Evolutionary conservation across 2,329 filamentous ascomycete genomes (phyloP).

Genomic region (Aureobasidium namibiae): DNA sequence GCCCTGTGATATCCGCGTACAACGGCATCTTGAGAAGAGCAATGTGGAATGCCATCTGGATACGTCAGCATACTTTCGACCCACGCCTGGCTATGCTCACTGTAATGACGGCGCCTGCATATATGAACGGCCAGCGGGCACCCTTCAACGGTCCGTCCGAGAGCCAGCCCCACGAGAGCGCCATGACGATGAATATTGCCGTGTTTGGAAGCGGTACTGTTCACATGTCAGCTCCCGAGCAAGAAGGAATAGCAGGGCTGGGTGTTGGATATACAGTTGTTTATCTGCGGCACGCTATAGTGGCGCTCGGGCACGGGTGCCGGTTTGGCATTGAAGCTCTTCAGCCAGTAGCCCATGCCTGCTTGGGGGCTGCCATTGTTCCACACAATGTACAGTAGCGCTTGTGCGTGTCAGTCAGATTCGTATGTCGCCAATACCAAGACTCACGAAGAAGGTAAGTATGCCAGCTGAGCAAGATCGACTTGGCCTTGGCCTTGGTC

Average conservation of each 20-base stretch:
- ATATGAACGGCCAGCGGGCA: conserved; percentile 9
- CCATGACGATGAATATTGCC: conserved; percentile 2
- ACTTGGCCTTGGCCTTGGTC: conserved; percentile 5
- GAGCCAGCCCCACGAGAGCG: conserved; percentile 4
- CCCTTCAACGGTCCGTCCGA: conserved; percentile 6
- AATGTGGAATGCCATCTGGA: conserved; percentile 2
- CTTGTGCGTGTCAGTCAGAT: neutral
- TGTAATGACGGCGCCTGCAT: neutral
- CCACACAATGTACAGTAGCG: conserved; percentile 9
- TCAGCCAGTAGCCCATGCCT: conserved; percentile 13
- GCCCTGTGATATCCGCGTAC: neutral
- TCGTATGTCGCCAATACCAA: neutral
- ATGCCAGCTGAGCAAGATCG: conserved; percentile 10
- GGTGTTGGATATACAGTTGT: neutral
- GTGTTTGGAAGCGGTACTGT: neutral
- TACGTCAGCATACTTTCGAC: neutral
- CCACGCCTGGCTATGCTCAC: neutral
- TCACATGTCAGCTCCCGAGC: neutral
- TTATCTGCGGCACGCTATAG: conserved; percentile 11
- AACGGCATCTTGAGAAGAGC: conserved; percentile 6
- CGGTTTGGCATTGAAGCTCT: conserved; percentile 8
- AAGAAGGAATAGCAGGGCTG: neutral
- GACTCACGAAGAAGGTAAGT: conserved; percentile 9
- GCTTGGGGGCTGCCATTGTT: conserved; percentile 8
- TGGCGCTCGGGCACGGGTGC: neutral